Evolutionary conservation across 2,329 filamentous ascomycete species (phyloP), one percentile per base, ranked within the genome.

Genomic region (Aschersonia sp.): DNA sequence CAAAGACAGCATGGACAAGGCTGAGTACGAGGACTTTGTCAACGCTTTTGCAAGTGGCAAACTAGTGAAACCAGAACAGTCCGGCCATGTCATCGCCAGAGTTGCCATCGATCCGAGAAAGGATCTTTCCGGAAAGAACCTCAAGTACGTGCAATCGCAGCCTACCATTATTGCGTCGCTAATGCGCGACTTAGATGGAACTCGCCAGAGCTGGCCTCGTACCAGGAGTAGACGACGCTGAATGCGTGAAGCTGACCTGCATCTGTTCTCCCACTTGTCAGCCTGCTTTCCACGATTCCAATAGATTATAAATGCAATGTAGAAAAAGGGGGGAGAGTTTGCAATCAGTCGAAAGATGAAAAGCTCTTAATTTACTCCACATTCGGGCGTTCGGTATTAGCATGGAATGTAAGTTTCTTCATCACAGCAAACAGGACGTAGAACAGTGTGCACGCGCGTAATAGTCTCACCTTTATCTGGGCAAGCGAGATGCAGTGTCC

Each of bases 51-150:
- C 79, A 53, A 72, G 76, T 5, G 88, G 88, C 11, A 76, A 75
- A 45, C 66, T 97, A 45, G 69, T 96, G 53, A 80, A 75, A 64
- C 87, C 89, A 0, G 87, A 95, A 57, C 83, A 88, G 64, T 86
- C 90, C 0, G 90, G 87, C 0, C 70, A 81, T 63, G 87, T 96
- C 10, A 90, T 97, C 64, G 89, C 88, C 4, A 83, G 78, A 57
- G 69, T 97, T 52, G 82, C 81, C 1, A 62, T 86, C 12, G 69
- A 75, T 44, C 85, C 79, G 5, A 71, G 76, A 4, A 76, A 68
- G 47, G 75, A 80, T 14, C 64, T 96, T 54, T 89, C 76, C 58
- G 92, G 92, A 31, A 80, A 80, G 57, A 88, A 85, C 59, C 66
- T 92, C 56, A 80, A 65, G 78, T 86, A 71, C 52, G 73, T 70